Conservation (phyloP, 129 eudicot genomes). For the Tagetes erecta region DNA sequence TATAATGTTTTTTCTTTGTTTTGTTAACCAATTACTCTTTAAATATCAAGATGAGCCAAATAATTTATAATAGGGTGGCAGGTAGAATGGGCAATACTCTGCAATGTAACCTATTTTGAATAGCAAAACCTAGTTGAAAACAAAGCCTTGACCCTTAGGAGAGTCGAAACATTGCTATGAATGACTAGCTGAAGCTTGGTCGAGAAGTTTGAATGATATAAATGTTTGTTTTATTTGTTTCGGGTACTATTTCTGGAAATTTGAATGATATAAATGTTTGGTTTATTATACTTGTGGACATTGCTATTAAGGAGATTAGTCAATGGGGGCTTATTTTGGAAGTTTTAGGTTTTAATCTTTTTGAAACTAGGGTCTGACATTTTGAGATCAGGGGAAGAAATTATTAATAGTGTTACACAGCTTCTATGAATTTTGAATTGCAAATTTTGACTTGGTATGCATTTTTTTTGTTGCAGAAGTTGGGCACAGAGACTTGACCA, state of each 20-base stretch:
- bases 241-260: neutral
- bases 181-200: too few species aligned
- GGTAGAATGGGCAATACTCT: too few species aligned
- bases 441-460: conserved; percentile 12
- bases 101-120: too few species aligned
- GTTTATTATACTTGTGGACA: conserved; percentile 7
- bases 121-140: too few species aligned
- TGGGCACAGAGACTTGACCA: neutral
- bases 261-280: conserved; percentile 15
- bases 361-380: neutral
- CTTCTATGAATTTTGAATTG: conserved; percentile 9
- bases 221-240: too few species aligned
- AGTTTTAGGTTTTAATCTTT: neutral
- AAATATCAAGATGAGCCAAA: too few species aligned
- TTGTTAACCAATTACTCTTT: too few species aligned
- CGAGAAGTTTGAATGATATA: too few species aligned
- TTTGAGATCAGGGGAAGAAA: conserved; percentile 19
- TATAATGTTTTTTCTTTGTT: too few species aligned
- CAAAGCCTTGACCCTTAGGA: too few species aligned
- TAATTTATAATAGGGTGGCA: too few species aligned
- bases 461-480: conserved; percentile 5
- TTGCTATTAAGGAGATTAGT: neutral
- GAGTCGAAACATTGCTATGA: too few species aligned
- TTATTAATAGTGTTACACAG: neutral
- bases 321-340: conserved; percentile 4